Base-by-base conservation (phyloP, 2,329 filamentous ascomycete genomes). In the Diaporthe sp. region DNA sequence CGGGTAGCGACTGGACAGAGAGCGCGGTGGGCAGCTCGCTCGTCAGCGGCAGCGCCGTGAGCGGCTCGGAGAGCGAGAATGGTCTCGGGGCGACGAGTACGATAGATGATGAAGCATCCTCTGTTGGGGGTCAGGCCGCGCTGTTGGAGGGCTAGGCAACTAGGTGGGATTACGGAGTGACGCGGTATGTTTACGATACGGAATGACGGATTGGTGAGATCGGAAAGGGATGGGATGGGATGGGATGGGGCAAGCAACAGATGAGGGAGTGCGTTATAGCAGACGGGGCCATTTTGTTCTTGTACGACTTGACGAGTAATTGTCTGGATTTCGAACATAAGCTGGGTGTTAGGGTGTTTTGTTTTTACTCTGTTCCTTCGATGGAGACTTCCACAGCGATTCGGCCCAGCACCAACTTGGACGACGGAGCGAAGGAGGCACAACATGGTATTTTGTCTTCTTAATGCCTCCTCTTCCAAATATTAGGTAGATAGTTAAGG, bases 1-100 rank as follows among this genome's bases (percentile, higher is more conserved):
- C 78, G 80, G 83, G 81, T 38, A 89, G 87, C 75, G 86, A 89
- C 73, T 89, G 86, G 85, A 87, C 87, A 3, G 87, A 86, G 78
- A 88, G 86, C 73, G 84, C 79, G 6, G 79, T 82, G 38, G 83
- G 79, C 38, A 75, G 73, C 9, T 69, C 74, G 47, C 72, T 76
- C 8, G 74, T 50, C 17, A 77, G 72, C 17, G 77, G 78, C 17
- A 81, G 79, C 52, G 71, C 71, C 22, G 76, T 68, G 45, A 54
- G 64, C 35, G 64, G 64, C 33, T 33, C 75, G 9, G 74, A n/a
- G 78, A 82, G 73, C 25, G 71, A 70, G 54, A 69, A 71, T 47
- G 72, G 67, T 7, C 72, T 64, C 35, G 42, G 74, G 13, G 68
- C 68, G 12, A 66, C 66, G 15, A 66, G 70, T n/a, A 69, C 74